Evolutionary conservation across 140 eudicot genomes (phyloP).

Genomic region (Senecio squalidus): DNA sequence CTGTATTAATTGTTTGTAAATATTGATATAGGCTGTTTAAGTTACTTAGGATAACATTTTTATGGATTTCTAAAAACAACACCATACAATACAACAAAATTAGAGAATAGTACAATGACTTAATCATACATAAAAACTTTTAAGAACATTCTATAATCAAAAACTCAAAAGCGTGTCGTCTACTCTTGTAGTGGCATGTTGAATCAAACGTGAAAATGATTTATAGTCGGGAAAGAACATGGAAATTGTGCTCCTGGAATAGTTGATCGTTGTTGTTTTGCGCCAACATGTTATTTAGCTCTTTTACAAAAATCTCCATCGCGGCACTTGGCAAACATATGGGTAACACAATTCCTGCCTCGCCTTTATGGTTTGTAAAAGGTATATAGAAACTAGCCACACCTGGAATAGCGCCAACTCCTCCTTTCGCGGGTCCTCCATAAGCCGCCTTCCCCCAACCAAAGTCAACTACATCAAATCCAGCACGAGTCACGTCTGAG

Average conservation of each 20-base stretch:
- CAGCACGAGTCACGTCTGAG: slow-evolving; percentile 16
- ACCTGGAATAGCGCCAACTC: slow-evolving; percentile 4
- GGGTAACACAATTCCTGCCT: slow-evolving; percentile 18
- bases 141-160: background rate
- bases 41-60: background rate
- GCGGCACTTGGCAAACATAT: slow-evolving; percentile 9
- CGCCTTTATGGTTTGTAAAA: slow-evolving; percentile 20
- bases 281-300: slow-evolving; percentile 7
- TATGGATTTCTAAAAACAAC: background rate
- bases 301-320: slow-evolving; percentile 17
- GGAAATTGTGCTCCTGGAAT: background rate
- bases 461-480: slow-evolving; percentile 20
- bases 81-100: background rate
- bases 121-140: background rate
- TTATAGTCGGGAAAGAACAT: background rate
- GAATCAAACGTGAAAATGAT: background rate
- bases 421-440: slow-evolving; percentile 22
- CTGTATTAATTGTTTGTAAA: no score
- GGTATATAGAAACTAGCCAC: slow-evolving; percentile 1
- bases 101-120: background rate
- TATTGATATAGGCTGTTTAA: background rate
- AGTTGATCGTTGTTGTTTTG: background rate
- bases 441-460: slow-evolving; percentile 38
- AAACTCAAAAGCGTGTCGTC: background rate
- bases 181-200: background rate